Conservation (phyloP, 2,329 filamentous ascomycete species). For the Colletotrichum tropicicola region DNA sequence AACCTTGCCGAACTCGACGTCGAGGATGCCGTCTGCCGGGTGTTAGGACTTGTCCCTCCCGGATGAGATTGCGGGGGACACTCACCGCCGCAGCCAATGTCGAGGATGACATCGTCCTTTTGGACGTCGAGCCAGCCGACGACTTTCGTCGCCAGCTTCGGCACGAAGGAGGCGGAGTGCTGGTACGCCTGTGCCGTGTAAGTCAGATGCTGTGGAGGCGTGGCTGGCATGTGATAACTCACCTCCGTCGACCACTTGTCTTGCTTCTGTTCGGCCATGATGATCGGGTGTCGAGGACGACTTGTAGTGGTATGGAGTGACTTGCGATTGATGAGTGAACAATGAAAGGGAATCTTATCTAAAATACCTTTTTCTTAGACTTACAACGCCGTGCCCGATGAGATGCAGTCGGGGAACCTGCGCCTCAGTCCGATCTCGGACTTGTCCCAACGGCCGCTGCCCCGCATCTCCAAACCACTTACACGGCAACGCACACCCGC, state of each 20-base stretch:
- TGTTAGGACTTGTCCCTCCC: slow-evolving; percentile 10
- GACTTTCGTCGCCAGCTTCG: slow-evolving; percentile 67
- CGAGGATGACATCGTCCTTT: slow-evolving; percentile 65
- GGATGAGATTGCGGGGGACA: slow-evolving; percentile 12
- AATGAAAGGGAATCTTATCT: too few relatives aligned
- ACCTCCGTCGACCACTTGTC: slow-evolving; percentile 54
- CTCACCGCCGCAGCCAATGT: slow-evolving; percentile 71
- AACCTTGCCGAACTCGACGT: slow-evolving; percentile 59
- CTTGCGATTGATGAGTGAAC: too few relatives aligned
- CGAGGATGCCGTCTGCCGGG: slow-evolving; percentile 64
- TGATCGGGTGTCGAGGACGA: neutral
- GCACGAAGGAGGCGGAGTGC: slow-evolving; percentile 70
- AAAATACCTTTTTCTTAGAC: neutral
- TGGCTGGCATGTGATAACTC: neutral
- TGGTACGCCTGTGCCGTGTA: slow-evolving; percentile 61
- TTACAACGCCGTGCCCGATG: slow-evolving; percentile 17
- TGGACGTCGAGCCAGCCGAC: slow-evolving; percentile 66
- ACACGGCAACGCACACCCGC: neutral
- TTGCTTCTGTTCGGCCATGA: slow-evolving; percentile 35
- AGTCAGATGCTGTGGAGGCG: neutral
- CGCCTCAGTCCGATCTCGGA: slow-evolving; percentile 32
- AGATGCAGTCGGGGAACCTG: neutral
- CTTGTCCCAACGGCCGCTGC: neutral
- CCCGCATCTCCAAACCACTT: slow-evolving; percentile 13
- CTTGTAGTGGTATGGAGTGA: too few relatives aligned